Evolutionary conservation across 2,329 filamentous ascomycete species (phyloP).

Genomic region (Helicocarpus griseus): DNA sequence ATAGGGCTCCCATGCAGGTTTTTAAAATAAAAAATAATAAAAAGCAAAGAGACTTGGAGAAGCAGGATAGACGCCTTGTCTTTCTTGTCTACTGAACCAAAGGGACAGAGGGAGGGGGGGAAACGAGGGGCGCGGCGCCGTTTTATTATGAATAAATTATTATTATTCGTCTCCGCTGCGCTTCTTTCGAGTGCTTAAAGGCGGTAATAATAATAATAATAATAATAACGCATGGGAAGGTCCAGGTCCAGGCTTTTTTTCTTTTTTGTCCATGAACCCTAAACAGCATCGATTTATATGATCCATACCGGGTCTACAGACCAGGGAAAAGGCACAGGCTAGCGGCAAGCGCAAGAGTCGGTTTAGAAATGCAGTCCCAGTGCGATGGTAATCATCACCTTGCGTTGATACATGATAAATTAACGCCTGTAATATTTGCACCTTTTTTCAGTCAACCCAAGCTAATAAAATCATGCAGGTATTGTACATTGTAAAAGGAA

Average conservation of each 20-base stretch:
- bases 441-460: background rate
- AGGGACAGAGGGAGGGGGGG: background rate
- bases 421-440: conserved; percentile 1
- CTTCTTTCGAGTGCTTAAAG: conserved; percentile 1
- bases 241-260: background rate
- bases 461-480: conserved; percentile 3
- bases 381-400: conserved; percentile 4
- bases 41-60: background rate
- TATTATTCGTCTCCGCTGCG: conserved; percentile 2
- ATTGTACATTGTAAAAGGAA: background rate
- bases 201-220: background rate
- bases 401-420: background rate
- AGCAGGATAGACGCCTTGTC: background rate
- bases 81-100: background rate
- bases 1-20: background rate
- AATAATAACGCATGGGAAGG: background rate
- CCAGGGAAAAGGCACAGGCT: background rate
- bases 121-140: background rate
- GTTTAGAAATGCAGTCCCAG: background rate
- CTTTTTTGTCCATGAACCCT: background rate
- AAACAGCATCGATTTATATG: background rate
- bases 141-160: conserved; percentile 1
- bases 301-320: background rate
- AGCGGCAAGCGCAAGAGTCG: background rate
- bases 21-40: background rate